Percentiles rank a stretch among this genome's conserved stretches.
These are phyloP conservation scores for Gastrodia elata DNA, from an alignment of 106 monocot genomes.

Conservation along the genomic window DNA sequence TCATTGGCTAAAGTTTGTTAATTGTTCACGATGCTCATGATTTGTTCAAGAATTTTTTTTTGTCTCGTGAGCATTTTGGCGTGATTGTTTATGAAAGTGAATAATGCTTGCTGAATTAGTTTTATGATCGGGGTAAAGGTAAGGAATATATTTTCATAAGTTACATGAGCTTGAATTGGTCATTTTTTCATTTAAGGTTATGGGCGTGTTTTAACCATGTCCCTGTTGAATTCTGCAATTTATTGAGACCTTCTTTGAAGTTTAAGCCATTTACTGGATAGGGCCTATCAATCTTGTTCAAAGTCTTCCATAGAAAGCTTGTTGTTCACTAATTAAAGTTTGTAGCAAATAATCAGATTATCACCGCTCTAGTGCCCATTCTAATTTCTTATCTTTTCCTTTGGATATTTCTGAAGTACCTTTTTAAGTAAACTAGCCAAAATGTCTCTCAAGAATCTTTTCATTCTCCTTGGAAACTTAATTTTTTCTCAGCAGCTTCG, in stretches of 20 bases:
- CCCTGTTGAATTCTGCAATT: not conserved
- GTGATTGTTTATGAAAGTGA: constrained; percentile 4
- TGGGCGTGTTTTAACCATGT: too few relatives aligned
- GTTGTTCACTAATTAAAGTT: not conserved
- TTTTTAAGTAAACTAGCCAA: not conserved
- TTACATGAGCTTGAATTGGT: not conserved
- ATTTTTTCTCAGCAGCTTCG: too few relatives aligned
- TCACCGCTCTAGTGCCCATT: not conserved
- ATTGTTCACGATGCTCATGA: constrained; percentile 5
- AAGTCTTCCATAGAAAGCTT: not conserved
- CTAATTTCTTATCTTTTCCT: not conserved
- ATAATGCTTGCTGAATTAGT: not conserved
- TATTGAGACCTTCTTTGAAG: not conserved
- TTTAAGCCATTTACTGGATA: not conserved
- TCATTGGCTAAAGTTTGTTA: not conserved
- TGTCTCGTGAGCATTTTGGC: not conserved
- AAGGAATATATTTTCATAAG: not conserved
- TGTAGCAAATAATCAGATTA: not conserved
- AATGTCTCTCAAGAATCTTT: too few relatives aligned
- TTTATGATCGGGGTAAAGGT: not conserved
- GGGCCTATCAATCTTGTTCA: not conserved
- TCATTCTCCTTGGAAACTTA: too few relatives aligned
- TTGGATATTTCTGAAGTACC: not conserved
- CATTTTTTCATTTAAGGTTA: not conserved
- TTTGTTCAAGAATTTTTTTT: not conserved